A percentile compares a stretch with the other conserved stretches of the same genome.
Conservation (phyloP, 257 asterid genomes). For the Euphrasia confusa region DNA sequence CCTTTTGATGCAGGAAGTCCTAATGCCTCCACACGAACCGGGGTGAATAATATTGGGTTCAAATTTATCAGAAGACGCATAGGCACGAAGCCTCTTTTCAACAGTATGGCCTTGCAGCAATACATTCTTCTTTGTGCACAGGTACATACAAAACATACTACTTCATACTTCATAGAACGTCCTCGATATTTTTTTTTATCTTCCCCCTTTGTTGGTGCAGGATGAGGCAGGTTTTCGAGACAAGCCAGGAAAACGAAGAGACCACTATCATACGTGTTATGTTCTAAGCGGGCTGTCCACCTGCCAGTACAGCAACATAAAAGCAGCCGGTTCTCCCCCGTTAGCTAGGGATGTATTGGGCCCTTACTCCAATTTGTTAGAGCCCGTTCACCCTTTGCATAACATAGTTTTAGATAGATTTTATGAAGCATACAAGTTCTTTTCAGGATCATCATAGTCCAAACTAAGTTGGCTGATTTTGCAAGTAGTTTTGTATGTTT, state of each 20-base stretch:
- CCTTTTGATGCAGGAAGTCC: slow-evolving; percentile 33
- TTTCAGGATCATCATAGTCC: slow-evolving; percentile 25
- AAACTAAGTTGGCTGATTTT: no score
- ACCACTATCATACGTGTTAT: slow-evolving; percentile 89
- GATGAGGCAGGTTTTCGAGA: slow-evolving; percentile 83
- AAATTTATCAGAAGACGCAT: slow-evolving; percentile 42
- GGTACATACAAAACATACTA: slow-evolving; percentile 34
- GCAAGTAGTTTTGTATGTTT: no score
- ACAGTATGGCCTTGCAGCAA: slow-evolving; percentile 74
- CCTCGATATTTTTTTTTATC: neutral
- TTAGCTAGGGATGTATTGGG: slow-evolving; percentile 63
- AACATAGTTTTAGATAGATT: slow-evolving; percentile 65
- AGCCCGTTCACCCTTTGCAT: slow-evolving; percentile 75
- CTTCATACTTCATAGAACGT: neutral
- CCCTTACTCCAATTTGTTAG: slow-evolving; percentile 66
- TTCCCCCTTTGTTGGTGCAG: neutral
- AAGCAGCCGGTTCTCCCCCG: slow-evolving; percentile 52
- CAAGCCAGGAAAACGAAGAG: slow-evolving; percentile 77
- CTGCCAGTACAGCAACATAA: slow-evolving; percentile 51
- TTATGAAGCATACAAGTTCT: slow-evolving; percentile 58
- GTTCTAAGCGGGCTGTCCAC: slow-evolving; percentile 89
- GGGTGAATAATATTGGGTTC: slow-evolving; percentile 39
- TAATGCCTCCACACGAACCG: slow-evolving; percentile 32
- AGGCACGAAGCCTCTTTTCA: slow-evolving; percentile 56
- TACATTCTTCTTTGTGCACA: slow-evolving; percentile 88